Evolutionary conservation across 305 asterid genomes (phyloP).

Genomic region (Fraxinus paxiana): DNA sequence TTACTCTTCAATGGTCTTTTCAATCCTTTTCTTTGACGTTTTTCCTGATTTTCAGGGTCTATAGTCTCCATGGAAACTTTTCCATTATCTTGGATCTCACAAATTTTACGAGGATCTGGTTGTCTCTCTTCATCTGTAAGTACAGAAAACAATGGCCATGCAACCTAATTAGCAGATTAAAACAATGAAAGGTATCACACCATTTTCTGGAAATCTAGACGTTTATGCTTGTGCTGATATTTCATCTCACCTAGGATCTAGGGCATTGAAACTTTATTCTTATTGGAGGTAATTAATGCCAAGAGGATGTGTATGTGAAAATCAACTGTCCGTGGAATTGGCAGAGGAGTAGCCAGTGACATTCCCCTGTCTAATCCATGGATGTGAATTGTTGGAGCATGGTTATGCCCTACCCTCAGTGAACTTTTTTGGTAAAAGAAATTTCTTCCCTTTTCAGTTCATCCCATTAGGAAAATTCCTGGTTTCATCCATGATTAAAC

Average conservation of each 20-base stretch:
- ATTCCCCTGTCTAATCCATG: background rate
- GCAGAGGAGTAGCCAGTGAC: background rate
- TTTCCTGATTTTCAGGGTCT: constrained; percentile 29
- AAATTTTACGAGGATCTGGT: constrained; percentile 17
- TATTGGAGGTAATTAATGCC: background rate
- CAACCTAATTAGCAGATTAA: constrained; percentile 8
- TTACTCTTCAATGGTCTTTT: constrained; percentile 27
- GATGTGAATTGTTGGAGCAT: background rate
- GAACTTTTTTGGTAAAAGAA: background rate
- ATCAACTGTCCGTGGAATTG: background rate
- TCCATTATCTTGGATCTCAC: constrained; percentile 19
- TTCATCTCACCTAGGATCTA: background rate
- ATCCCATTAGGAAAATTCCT: background rate
- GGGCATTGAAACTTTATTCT: background rate
- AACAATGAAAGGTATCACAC: background rate
- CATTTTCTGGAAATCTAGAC: background rate
- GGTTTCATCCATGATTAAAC: background rate
- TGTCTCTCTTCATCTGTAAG: constrained; percentile 34
- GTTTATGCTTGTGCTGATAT: background rate
- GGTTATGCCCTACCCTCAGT: background rate
- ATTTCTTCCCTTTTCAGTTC: background rate
- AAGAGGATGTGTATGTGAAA: background rate
- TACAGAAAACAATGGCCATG: constrained; percentile 9
- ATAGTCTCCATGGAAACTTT: constrained; percentile 21
- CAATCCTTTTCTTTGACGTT: constrained; percentile 35